Conservation (phyloP, 2,329 filamentous ascomycete species). For the Xylaria sp. region DNA sequence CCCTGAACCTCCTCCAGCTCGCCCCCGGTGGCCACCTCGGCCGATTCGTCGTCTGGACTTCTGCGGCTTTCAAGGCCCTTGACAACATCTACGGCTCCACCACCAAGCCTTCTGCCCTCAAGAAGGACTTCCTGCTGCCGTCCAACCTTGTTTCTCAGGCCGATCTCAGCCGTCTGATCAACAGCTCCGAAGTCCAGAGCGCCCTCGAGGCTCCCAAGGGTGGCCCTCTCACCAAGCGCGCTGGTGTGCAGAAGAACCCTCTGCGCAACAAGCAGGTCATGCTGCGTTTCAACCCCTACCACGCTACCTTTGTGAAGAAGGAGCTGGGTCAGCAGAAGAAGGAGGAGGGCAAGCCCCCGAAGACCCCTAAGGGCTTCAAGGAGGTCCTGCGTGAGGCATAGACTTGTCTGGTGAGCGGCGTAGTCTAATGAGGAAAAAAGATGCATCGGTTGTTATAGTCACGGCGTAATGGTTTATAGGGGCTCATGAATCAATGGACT, state of each 20-base stretch:
- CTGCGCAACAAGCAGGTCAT: slow-evolving; percentile 98
- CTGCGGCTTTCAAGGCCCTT: slow-evolving; percentile 92
- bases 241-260: slow-evolving; percentile 97
- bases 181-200: slow-evolving; percentile 97
- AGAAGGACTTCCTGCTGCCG: slow-evolving; percentile 99
- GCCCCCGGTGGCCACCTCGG: slow-evolving; percentile 98
- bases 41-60: slow-evolving; percentile 99
- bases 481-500: slow-evolving; percentile 39
- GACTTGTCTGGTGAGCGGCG: slow-evolving; percentile 41
- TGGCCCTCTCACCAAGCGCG: slow-evolving; percentile 85
- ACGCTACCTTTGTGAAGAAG: slow-evolving; percentile 84
- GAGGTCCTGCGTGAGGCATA: slow-evolving; percentile 38
- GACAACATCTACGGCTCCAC: slow-evolving; percentile 97
- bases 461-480: slow-evolving; percentile 41
- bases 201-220: slow-evolving; percentile 92
- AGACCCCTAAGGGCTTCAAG: slow-evolving; percentile 37
- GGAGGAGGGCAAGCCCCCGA: slow-evolving; percentile 61
- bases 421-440: slow-evolving; percentile 30
- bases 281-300: slow-evolving; percentile 98
- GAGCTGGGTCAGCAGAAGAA: slow-evolving; percentile 75
- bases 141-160: slow-evolving; percentile 91
- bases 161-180: slow-evolving; percentile 97
- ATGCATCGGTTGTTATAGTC: slow-evolving; percentile 33
- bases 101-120: slow-evolving; percentile 84
- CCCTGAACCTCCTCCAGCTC: slow-evolving; percentile 98